Conservation (phyloP, 441 rosid species). For the Dalechampia spathulata region DNA sequence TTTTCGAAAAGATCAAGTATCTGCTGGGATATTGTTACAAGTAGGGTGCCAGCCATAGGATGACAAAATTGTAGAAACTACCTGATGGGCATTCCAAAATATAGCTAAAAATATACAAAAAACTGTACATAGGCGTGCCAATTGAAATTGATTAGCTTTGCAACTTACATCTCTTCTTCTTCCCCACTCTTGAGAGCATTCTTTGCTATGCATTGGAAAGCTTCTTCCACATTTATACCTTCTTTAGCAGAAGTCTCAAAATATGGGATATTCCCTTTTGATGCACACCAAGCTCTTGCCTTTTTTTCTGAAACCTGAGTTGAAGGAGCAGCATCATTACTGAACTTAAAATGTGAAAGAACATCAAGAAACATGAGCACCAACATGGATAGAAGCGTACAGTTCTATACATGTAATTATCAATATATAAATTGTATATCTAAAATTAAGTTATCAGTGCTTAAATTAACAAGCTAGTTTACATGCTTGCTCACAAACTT, state of each 20-base stretch:
- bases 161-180: constrained; percentile 89
- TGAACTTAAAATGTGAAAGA: background rate
- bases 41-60: too few relatives aligned
- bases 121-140: too few relatives aligned
- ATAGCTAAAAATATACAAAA: background rate
- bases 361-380: background rate
- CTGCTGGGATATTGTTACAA: too few relatives aligned
- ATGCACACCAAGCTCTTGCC: constrained; percentile 96
- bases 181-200: constrained; percentile 87
- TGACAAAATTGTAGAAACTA: background rate
- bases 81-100: too few relatives aligned
- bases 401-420: too few relatives aligned
- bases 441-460: too few relatives aligned
- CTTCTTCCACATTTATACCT: constrained; percentile 94
- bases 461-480: too few relatives aligned
- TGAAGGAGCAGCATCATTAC: constrained; percentile 2
- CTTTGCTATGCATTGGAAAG: constrained; percentile 93
- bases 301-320: constrained; percentile 90
- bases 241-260: constrained; percentile 98
- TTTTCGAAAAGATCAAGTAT: too few relatives aligned
- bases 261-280: constrained; percentile 95
- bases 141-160: constrained; percentile 3
- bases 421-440: too few relatives aligned
- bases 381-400: too few relatives aligned
- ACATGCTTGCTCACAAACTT: too few relatives aligned